Evolutionary conservation across 345 rosid species (phyloP).

Genomic region (Pistacia integerrima): DNA sequence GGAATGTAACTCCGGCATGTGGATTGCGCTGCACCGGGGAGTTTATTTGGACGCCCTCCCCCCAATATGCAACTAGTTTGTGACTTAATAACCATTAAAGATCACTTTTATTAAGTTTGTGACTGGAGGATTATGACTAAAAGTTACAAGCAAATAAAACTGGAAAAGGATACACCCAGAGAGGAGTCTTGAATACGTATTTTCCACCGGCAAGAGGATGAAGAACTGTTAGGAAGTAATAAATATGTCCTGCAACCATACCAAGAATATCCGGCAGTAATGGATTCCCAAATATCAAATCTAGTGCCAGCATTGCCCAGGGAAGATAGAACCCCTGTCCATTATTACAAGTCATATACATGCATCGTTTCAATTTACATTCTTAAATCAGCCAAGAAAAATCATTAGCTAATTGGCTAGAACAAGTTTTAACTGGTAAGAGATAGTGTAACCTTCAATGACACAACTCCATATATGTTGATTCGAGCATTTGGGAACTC

Average conservation of each 20-base stretch:
- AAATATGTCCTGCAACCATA: conserved; percentile 64
- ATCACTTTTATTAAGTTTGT: background rate
- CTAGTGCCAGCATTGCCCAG: conserved; percentile 67
- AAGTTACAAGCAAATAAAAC: background rate
- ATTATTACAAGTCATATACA: background rate
- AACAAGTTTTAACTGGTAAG: background rate
- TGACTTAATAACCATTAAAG: conserved; percentile 35
- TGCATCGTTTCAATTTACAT: background rate
- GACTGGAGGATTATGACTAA: background rate
- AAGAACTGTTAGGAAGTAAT: conserved; percentile 64
- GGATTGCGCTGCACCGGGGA: conserved; percentile 47
- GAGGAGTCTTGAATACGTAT: conserved; percentile 54
- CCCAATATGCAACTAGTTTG: conserved; percentile 58
- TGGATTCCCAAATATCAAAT: conserved; percentile 51
- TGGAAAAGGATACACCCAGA: conserved; percentile 63
- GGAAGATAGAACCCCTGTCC: conserved; percentile 68
- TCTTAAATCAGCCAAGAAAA: background rate
- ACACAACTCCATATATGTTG: conserved; percentile 55
- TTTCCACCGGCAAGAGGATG: conserved; percentile 68
- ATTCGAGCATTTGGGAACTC: conserved; percentile 60
- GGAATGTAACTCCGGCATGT: conserved; percentile 48
- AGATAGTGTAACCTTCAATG: conserved; percentile 47
- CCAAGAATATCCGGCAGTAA: conserved; percentile 65
- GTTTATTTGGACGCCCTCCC: conserved; percentile 46
- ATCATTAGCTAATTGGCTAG: background rate